phyloP scores from a whole-genome alignment of 495 filamentous ascomycete species.

The Daldinia concentrica region DNA sequence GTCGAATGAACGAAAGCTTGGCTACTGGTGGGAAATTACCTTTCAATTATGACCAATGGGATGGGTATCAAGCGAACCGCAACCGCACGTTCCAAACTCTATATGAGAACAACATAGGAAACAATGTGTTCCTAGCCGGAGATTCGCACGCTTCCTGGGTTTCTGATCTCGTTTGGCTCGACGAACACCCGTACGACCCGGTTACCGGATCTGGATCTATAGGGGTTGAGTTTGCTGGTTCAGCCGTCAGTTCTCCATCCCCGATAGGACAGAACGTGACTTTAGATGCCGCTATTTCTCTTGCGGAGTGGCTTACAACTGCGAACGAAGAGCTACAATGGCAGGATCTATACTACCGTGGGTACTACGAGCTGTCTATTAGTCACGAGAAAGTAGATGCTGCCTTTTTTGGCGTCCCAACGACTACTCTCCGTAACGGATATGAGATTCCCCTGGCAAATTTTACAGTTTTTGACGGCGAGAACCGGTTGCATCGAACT shows the following conservation, averaged over 20 bases:
- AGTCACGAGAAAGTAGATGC: slow-evolving; percentile 60
- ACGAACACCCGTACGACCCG: slow-evolving; percentile 62
- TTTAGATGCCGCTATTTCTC: slow-evolving; percentile 52
- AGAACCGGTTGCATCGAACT: slow-evolving; percentile 60
- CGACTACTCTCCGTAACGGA: slow-evolving; percentile 52
- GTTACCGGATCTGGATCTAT: slow-evolving; percentile 63
- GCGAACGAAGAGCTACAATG: slow-evolving; percentile 67
- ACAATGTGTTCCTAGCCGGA: slow-evolving; percentile 70
- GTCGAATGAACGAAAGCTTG: slow-evolving; percentile 61
- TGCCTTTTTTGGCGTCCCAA: slow-evolving; percentile 64
- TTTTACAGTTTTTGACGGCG: slow-evolving; percentile 66
- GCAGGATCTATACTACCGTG: slow-evolving; percentile 71
- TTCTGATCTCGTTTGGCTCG: slow-evolving; percentile 68
- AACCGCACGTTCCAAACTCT: slow-evolving; percentile 68
- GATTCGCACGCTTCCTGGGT: slow-evolving; percentile 71
- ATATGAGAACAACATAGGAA: slow-evolving; percentile 65
- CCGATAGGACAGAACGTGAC: slow-evolving; percentile 62
- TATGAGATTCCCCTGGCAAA: slow-evolving; percentile 67
- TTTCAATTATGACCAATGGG: slow-evolving; percentile 69
- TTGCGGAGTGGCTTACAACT: slow-evolving; percentile 55
- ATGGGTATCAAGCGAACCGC: slow-evolving; percentile 68
- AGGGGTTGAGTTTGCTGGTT: slow-evolving; percentile 70
- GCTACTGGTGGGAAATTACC: slow-evolving; percentile 57
- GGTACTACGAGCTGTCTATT: slow-evolving; percentile 65
- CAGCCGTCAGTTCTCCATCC: slow-evolving; percentile 63